phyloP scores from a whole-genome alignment of 768 basidiomycete genomes.

The Mycena latifolia region DNA sequence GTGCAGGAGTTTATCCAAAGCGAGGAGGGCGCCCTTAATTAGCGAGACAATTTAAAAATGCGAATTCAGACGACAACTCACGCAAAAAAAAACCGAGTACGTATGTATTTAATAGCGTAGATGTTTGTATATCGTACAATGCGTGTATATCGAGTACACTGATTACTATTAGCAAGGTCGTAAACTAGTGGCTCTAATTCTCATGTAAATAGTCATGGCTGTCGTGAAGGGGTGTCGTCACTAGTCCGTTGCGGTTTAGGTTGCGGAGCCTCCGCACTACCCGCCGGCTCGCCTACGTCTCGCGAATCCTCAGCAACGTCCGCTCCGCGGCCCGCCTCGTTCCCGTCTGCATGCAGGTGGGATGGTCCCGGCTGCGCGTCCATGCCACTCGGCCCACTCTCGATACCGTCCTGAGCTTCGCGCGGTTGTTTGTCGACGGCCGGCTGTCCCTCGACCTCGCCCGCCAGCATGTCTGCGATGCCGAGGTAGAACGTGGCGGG shows the following conservation, averaged over 20 bases:
- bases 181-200: conserved; percentile 11
- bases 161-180: conserved; percentile 22
- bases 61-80: too few species aligned
- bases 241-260: conserved; percentile 23
- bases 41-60: too few species aligned
- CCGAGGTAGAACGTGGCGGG: conserved; percentile 93
- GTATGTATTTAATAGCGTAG: neutral
- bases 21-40: too few species aligned
- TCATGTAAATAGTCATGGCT: conserved; percentile 14
- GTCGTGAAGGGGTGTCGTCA: neutral
- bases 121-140: neutral
- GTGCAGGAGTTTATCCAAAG: too few species aligned
- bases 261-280: neutral
- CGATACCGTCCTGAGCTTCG: too few species aligned
- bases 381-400: neutral
- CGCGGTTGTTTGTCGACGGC: conserved; percentile 25
- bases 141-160: conserved; percentile 20
- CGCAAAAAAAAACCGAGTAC: too few species aligned
- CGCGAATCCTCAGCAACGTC: conserved; percentile 24
- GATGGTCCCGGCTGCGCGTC: neutral
- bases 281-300: conserved; percentile 20
- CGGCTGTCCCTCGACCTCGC: conserved; percentile 75
- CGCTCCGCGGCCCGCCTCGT: conserved; percentile 24
- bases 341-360: neutral
- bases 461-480: conserved; percentile 82